Percentiles rank a stretch among this genome's conserved stretches.
phyloP scores from a whole-genome alignment of 2,329 filamentous ascomycete species.

The Aspergillus quadrilineatus region DNA sequence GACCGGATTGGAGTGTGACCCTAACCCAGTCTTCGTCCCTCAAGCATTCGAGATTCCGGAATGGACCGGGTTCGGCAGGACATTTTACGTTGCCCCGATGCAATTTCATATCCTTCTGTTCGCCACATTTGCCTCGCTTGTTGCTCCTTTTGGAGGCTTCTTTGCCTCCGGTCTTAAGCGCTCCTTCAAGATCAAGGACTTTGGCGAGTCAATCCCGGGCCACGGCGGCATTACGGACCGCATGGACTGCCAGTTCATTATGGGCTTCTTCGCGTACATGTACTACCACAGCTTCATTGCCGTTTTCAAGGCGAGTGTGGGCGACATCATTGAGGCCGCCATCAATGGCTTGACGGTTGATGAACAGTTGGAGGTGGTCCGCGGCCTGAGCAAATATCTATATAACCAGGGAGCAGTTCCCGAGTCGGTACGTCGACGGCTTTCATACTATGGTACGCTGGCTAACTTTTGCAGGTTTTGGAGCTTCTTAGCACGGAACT shows the following conservation, averaged over 20 bases:
- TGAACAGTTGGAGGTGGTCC: conserved; percentile 80
- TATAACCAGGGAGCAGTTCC: conserved; percentile 62
- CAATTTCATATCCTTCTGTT: conserved; percentile 90
- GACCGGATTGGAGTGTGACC: conserved; percentile 82
- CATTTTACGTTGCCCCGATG: conserved; percentile 77
- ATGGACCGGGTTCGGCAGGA: conserved; percentile 69
- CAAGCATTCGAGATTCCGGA: conserved; percentile 71
- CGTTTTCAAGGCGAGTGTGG: conserved; percentile 78
- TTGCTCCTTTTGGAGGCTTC: conserved; percentile 96
- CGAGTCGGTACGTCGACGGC: conserved; percentile 46
- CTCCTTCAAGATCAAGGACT: conserved; percentile 99
- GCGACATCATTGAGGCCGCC: conserved; percentile 82
- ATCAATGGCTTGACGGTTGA: conserved; percentile 85
- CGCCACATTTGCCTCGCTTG: conserved; percentile 90
- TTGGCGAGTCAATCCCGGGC: conserved; percentile 95
- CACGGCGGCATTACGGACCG: conserved; percentile 98
- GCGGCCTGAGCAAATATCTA: conserved; percentile 61
- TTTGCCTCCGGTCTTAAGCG: conserved; percentile 97
- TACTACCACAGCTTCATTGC: conserved; percentile 99
- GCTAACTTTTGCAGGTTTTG: conserved; percentile 7
- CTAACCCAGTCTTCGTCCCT: conserved; percentile 87
- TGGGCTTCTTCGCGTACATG: conserved; percentile 98
- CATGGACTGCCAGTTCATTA: conserved; percentile 99
- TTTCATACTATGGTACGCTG: background rate
- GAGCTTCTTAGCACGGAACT: conserved; percentile 11